Evolutionary conservation across 129 eudicot species (phyloP).

Genomic region (Helianthus annuus): HanXRQr2.0-SUNRISE NC_035434.2:127361317-127361816

Average conservation of each 20-base stretch:
- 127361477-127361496: slow-evolving; percentile 80
- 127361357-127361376: slow-evolving; percentile 77
- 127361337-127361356: slow-evolving; percentile 49
- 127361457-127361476: slow-evolving; percentile 83
- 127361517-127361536: slow-evolving; percentile 98
- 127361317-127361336: background rate
- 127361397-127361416: slow-evolving; percentile 72
- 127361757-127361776: slow-evolving; percentile 97
- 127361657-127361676: slow-evolving; percentile 94
- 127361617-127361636: slow-evolving; percentile 12
- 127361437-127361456: slow-evolving; percentile 96
- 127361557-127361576: slow-evolving; percentile 12
- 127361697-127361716: slow-evolving; percentile 84
- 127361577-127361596: slow-evolving; percentile 1
- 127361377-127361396: slow-evolving; percentile 64
- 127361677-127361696: slow-evolving; percentile 97
- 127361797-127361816: slow-evolving; percentile 98
- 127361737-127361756: slow-evolving; percentile 79
- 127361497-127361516: slow-evolving; percentile 98
- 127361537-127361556: slow-evolving; percentile 98
- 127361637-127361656: slow-evolving; percentile 92
- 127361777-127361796: slow-evolving; percentile 99
- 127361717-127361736: slow-evolving; percentile 93
- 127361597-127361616: background rate
- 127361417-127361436: slow-evolving; percentile 99